These are phyloP conservation scores for Amoebophrya sp. DNA, from an alignment of 169 alveolate genomes.

Conservation along the genomic window DNA sequence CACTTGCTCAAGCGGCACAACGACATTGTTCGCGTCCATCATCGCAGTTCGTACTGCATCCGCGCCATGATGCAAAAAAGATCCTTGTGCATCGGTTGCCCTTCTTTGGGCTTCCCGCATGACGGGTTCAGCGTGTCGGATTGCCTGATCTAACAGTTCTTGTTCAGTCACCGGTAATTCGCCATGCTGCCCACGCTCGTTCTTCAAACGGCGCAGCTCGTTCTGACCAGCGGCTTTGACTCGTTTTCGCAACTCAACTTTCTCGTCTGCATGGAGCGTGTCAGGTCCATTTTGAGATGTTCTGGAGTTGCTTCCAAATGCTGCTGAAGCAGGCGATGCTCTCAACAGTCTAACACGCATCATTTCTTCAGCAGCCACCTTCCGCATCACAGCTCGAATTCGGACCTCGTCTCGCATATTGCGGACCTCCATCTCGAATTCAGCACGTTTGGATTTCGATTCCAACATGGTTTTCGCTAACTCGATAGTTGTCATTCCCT, in stretches of 20 bases:
- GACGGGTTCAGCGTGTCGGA: no score
- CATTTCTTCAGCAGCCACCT: neutral
- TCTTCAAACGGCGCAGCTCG: neutral
- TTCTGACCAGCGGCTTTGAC: neutral
- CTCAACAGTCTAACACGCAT: neutral
- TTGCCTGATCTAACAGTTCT: no score
- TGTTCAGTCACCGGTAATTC: neutral
- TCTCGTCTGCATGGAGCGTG: neutral
- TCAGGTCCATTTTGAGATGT: no score
- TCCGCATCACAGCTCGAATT: neutral
- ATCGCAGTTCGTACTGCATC: no score
- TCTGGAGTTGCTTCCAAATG: no score
- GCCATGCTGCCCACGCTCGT: neutral
- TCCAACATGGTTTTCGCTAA: neutral
- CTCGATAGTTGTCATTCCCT: neutral
- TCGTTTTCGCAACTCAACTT: neutral
- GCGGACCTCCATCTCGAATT: neutral
- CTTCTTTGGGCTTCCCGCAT: no score
- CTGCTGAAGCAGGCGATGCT: neutral
- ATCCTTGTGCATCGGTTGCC: no score
- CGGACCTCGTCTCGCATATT: neutral
- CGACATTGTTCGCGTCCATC: no score
- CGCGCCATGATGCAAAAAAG: no score
- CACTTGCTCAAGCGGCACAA: no score
- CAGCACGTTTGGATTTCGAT: neutral